These are phyloP conservation scores for Phaeophleospora eucalypticola DNA, from an alignment of 2,329 filamentous ascomycete genomes.

Conservation along the genomic window DNA sequence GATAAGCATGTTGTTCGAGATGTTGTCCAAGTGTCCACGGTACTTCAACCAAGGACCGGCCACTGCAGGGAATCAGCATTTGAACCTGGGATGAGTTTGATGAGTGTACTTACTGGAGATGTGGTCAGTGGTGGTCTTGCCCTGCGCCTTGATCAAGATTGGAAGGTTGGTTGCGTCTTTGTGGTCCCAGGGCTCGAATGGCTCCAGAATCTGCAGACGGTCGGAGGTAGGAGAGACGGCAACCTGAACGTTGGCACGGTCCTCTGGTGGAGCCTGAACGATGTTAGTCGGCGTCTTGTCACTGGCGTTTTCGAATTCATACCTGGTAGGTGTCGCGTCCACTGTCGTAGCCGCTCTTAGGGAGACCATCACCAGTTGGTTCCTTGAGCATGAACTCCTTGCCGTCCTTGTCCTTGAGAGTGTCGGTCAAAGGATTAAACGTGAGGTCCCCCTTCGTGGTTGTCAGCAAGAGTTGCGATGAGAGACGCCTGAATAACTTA, in stretches of 20 bases:
- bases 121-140: slow-evolving; percentile 53
- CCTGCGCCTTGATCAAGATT: slow-evolving; percentile 92
- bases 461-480: too few relatives aligned
- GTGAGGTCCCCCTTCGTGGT: slow-evolving; percentile 73
- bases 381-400: slow-evolving; percentile 87
- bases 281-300: too few relatives aligned
- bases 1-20: slow-evolving; percentile 99
- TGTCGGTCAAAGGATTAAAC: slow-evolving; percentile 94
- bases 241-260: slow-evolving; percentile 69
- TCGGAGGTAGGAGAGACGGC: slow-evolving; percentile 84
- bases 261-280: slow-evolving; percentile 78
- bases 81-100: too few relatives aligned
- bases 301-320: too few relatives aligned
- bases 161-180: slow-evolving; percentile 81
- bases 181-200: slow-evolving; percentile 77
- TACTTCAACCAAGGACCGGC: slow-evolving; percentile 97
- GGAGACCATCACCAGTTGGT: slow-evolving; percentile 78
- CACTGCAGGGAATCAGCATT: too few relatives aligned
- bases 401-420: slow-evolving; percentile 88
- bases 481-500: too few relatives aligned
- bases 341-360: slow-evolving; percentile 77
- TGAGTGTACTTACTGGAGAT: too few relatives aligned
- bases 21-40: slow-evolving; percentile 98
- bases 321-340: slow-evolving; percentile 50
- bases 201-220: slow-evolving; percentile 85